phyloP scores from a whole-genome alignment of 139 green algal genomes.

The Micromonas pusilla region DNA sequence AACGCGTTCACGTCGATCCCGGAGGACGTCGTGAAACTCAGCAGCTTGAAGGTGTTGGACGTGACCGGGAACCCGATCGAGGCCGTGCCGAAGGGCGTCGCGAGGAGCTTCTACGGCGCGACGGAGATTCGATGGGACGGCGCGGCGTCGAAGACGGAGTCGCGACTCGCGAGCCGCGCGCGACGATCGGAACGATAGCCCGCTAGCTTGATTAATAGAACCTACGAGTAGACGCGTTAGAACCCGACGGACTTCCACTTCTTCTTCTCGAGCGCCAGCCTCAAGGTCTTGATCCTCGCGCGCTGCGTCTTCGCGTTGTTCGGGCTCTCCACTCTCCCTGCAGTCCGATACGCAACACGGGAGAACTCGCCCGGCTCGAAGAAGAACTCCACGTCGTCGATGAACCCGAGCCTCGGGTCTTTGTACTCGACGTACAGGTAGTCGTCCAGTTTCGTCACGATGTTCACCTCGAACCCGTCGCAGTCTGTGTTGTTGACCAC shows the following conservation, averaged over 20 bases:
- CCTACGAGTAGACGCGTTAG: no score
- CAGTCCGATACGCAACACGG: constrained; percentile 56
- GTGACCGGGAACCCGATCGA: neutral
- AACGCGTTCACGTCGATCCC: neutral
- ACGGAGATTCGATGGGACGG: neutral
- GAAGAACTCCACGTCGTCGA: constrained; percentile 88
- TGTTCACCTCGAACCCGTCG: constrained; percentile 71
- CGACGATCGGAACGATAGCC: no score
- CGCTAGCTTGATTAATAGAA: no score
- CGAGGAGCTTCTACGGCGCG: neutral
- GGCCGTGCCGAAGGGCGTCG: neutral
- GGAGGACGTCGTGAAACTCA: neutral
- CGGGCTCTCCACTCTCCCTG: constrained; percentile 69
- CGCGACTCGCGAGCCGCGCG: no score
- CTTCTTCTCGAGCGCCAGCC: constrained; percentile 68
- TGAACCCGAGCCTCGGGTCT: constrained; percentile 77
- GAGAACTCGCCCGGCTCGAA: constrained; percentile 43
- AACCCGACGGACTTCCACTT: constrained; percentile 70
- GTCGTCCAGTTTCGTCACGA: constrained; percentile 74
- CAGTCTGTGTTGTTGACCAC: constrained; percentile 59
- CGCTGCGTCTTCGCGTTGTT: constrained; percentile 81
- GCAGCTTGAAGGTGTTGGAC: neutral
- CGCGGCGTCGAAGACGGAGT: no score
- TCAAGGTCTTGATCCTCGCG: constrained; percentile 85
- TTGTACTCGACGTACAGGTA: constrained; percentile 91